These are phyloP conservation scores for Dimocarpus longan DNA, from an alignment of 345 rosid species.

Conservation along the genomic window DNA sequence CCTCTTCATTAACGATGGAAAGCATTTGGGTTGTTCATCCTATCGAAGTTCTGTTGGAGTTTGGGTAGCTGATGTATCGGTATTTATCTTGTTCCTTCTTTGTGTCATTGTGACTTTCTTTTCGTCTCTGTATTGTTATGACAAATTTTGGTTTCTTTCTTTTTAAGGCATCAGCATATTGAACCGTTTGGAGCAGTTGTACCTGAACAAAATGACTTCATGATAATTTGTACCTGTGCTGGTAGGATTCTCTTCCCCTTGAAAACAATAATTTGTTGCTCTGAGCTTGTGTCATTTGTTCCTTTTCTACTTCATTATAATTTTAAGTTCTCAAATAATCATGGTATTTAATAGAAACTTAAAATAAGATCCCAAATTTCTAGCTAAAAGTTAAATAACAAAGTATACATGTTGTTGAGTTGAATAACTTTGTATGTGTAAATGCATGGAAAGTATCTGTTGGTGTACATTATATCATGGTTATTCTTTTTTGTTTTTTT, in stretches of 20 bases:
- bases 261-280: not conserved
- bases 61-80: conserved; percentile 89
- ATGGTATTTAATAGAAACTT: conserved; percentile 2
- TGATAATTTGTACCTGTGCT: no score
- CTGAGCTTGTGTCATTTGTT: not conserved
- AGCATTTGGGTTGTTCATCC: conserved; percentile 85
- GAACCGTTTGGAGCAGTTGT: conserved; percentile 68
- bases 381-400: not conserved
- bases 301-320: conserved; percentile 6
- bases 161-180: conserved; percentile 54
- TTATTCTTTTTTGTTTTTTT: not conserved
- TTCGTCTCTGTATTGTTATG: not conserved
- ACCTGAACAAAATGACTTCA: conserved; percentile 48
- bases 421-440: conserved; percentile 9
- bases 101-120: conserved; percentile 16
- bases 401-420: not conserved
- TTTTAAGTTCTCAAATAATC: conserved; percentile 19
- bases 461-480: not conserved
- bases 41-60: conserved; percentile 80
- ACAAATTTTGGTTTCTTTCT: not conserved
- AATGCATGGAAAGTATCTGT: not conserved
- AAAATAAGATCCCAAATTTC: conserved; percentile 5
- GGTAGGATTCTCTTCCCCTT: conserved; percentile 28
- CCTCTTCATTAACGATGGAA: conserved; percentile 81
- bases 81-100: conserved; percentile 30